Base-by-base conservation (phyloP, 2,329 filamentous ascomycete genomes). In the Diaporthe citri region DNA sequence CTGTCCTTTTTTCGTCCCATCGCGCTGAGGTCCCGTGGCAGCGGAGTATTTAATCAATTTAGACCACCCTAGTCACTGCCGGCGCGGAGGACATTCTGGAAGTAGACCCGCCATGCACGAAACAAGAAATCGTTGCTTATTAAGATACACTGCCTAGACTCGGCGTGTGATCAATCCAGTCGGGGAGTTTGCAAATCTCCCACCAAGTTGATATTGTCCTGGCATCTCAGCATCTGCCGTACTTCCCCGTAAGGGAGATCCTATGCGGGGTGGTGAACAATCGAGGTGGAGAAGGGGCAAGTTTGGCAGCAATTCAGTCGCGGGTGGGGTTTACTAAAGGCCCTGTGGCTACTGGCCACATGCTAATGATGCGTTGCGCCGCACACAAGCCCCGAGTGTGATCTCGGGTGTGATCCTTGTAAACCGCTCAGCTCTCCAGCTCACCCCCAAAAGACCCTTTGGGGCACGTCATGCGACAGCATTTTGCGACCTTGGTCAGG, bases 11-110 rank as follows among this genome's bases (percentile, higher is more conserved):
- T 52, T 67, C 64, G 10, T 67, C 64, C 64, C 46, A 67, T 52
- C 46, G 13, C 28, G 3, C 13, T 12, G 41, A 28, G 64, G 22
- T 52, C 43, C 46, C 22, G 64, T 52, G 31, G 64, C 46, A 67
- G 48, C 64, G 64, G 64, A 67, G 46, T 52, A 67, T 52, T 67
- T 67, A 52, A 52, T 67, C 46, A 67, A 67, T 64, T 46, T 48
- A 64, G 17, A 25, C 28, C 41, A 64, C 60, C 60, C 46, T 36
- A 39, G 46, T 36, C 34, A 67, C 64, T 67, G 46, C 64, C 64
- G 64, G 64, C 46, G 43, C 62, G 46, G 46, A 52, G 34, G 64
- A 67, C 22, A 13, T 25, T 28, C 64, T 28, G n/a, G 34, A 67
- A 52, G 46, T n/a, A 15, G 46, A 25, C 62, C 62, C 46, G 46